Percentiles rank a stretch among this genome's conserved stretches.
Conservation (phyloP, 2,329 filamentous ascomycete genomes). For the Botryosphaeria dothidea region DNA sequence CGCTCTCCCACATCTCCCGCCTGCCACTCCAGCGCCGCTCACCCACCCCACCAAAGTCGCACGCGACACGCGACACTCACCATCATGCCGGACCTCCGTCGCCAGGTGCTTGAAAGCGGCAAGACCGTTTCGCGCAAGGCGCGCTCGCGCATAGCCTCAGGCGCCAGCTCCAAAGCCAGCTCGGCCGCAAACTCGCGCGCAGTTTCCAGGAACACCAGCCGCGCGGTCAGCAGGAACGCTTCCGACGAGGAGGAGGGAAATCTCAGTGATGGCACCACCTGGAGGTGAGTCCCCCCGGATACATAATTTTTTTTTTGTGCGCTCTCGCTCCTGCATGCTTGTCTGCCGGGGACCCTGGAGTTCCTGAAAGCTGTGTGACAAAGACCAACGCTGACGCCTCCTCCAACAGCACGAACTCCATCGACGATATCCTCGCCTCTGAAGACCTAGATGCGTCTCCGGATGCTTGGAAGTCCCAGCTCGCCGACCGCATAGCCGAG, state of each 20-base stretch:
- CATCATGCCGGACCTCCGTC: slow-evolving; percentile 62
- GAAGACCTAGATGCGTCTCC: slow-evolving; percentile 52
- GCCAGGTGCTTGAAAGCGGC: slow-evolving; percentile 70
- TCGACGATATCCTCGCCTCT: slow-evolving; percentile 62
- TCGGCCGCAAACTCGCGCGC: slow-evolving; percentile 60
- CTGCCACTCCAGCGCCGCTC: neutral
- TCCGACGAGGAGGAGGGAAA: slow-evolving; percentile 65
- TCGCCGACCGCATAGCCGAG: slow-evolving; percentile 68
- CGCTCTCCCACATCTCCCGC: neutral
- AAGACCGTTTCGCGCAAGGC: slow-evolving; percentile 74
- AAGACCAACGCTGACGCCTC: neutral
- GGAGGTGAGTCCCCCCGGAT: slow-evolving; percentile 46
- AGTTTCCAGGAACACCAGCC: slow-evolving; percentile 51
- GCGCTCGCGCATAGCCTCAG: slow-evolving; percentile 57
- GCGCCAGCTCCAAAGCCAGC: slow-evolving; percentile 58
- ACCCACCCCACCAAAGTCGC: slow-evolving; percentile 4
- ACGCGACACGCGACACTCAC: neutral
- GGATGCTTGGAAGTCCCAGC: slow-evolving; percentile 61
- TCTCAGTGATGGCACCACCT: slow-evolving; percentile 60
- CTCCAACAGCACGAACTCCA: slow-evolving; percentile 58
- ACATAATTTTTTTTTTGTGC: neutral
- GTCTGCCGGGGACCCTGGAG: neutral
- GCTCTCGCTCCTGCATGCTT: neutral
- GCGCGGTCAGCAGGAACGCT: slow-evolving; percentile 61
- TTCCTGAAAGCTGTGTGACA: neutral